Evolutionary conservation across 352 stramenopile genomes (phyloP), one percentile per base, ranked within the genome.

Genomic region (Globisporangium paroecandrum): DNA sequence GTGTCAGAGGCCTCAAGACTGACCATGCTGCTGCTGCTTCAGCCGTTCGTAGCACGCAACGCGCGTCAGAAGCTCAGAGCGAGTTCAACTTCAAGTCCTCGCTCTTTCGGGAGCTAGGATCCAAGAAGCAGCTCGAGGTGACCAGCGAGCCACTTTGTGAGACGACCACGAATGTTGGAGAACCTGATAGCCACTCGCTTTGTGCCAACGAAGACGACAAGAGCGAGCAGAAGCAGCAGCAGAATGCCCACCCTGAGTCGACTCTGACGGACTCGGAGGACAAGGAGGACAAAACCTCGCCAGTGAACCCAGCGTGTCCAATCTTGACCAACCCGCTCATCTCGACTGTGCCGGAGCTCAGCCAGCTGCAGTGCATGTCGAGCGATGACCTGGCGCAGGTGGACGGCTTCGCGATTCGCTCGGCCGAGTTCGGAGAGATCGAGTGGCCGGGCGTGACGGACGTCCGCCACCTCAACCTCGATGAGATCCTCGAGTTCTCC

Each of bases 391-490:
- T 87, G 41, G 58, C 68, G 1, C 22, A 69, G 1, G 76, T 87
- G 13, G 58, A 85, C 38, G 70, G 77, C 63, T 87, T 87, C 32
- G 64, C 69, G 13, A 69, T 87, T 20, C 69, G 73, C 25, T 78
- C 78, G 20, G 65, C 62, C 12, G 62, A 66, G 43, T 74, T 75
- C 29, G 79, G 79, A 4, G 74, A 71, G 47, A 76, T 87, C 34
- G 57, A 77, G 56, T 87, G 81, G 72, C 51, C 77, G 18, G 78
- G 69, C 20, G 53, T 62, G 53, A 83, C 77, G 12, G 79, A 87
- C 56, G 65, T 87, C 20, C 77, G 77, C 29, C 47, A 71, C 9
- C 77, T 87, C 57, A 66, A 83, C 25, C 58, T 88, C n/a, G 79
- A 87, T 47, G 62, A 74, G 12, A 65, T 87, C 43, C 70, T 88